Base-by-base conservation (phyloP, 2,329 filamentous ascomycete genomes). In the Fusarium sp. region DNA sequence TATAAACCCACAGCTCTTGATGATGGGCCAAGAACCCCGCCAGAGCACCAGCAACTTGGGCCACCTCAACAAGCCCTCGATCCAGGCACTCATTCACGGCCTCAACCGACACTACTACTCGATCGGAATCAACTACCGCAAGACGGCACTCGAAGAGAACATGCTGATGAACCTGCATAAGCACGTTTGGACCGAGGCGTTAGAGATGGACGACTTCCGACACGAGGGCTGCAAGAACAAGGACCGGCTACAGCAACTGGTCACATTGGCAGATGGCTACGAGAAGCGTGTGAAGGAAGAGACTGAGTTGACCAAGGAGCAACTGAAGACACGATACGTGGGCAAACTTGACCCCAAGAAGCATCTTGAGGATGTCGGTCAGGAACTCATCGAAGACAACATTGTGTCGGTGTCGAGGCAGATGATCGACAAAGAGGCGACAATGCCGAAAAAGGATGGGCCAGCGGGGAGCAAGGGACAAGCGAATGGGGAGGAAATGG, bases 111-210 rank as follows among this genome's bases (percentile, higher is more conserved):
- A 99, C 87, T 99, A 99, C 89, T 99, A 99, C 89, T 98, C 95
- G 79, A 99, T 99, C 82, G 96, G 91, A 69, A 98, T 99, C 86
- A 95, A 98, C 86, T 99, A 99, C 86, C 90, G 96, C 82, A 99
- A 99, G 88, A 98, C 96, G 0, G 96, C 95, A 1, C 88, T 99
- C 60, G 97, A 99, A 84, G 97, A 99, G 88, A 98, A 98, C 85
- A 99, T 99, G 97, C 85, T 99, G 80, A 99, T 99, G 97, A 99
- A 99, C 83, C 87, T 99, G 76, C 97, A 99, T 90, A 99, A 99
- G 89, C 97, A 98, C 78, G 95, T 98, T 52, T 99, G 97, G 97
- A 99, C 97, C 1, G 97, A 99, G 84, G 97, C 96, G 6, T 85
- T 99, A 75, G 92, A 98, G 82, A 98, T 99, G 95, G 94, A 96